Conservation (phyloP, 805 yeast genomes). For the Saccharomycopsis selenospora region DNA sequence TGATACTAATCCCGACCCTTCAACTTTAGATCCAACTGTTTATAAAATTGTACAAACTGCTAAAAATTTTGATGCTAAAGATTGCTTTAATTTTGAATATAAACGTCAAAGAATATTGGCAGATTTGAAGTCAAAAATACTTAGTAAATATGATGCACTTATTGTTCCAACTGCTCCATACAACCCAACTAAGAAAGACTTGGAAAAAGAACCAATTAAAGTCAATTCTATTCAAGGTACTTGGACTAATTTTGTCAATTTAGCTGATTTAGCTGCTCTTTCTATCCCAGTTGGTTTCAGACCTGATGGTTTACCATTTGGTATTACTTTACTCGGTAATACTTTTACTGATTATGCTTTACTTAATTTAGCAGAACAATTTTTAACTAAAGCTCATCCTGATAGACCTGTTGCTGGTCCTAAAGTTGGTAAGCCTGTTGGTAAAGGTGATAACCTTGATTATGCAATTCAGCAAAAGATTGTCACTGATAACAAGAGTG, state of each 20-base stretch:
- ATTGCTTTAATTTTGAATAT: constrained; percentile 80
- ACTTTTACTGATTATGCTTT: constrained; percentile 87
- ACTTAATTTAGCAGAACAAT: constrained; percentile 72
- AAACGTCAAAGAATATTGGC: constrained; percentile 75
- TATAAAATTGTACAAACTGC: constrained; percentile 70
- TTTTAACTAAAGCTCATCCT: constrained; percentile 38
- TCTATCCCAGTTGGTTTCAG: constrained; percentile 90
- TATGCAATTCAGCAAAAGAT: constrained; percentile 35
- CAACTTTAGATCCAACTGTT: constrained; percentile 80
- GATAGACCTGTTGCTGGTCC: constrained; percentile 12
- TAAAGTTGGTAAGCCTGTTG: constrained; percentile 22
- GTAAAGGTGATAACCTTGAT: constrained; percentile 40
- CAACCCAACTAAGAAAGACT: constrained; percentile 73
- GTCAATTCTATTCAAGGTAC: constrained; percentile 92
- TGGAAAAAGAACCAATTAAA: constrained; percentile 67
- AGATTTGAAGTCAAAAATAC: constrained; percentile 41
- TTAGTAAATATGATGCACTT: constrained; percentile 62
- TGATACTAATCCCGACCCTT: constrained; percentile 59
- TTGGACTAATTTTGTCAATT: constrained; percentile 94
- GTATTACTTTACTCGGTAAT: constrained; percentile 76
- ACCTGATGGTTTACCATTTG: constrained; percentile 81
- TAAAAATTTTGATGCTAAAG: constrained; percentile 69
- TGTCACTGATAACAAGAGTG: constrained; percentile 31
- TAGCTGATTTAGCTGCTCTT: constrained; percentile 87
- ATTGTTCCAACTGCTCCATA: constrained; percentile 93